Evolutionary conservation across 768 basidiomycete genomes (phyloP).

Genomic region (Termitomyces sp.): DNA sequence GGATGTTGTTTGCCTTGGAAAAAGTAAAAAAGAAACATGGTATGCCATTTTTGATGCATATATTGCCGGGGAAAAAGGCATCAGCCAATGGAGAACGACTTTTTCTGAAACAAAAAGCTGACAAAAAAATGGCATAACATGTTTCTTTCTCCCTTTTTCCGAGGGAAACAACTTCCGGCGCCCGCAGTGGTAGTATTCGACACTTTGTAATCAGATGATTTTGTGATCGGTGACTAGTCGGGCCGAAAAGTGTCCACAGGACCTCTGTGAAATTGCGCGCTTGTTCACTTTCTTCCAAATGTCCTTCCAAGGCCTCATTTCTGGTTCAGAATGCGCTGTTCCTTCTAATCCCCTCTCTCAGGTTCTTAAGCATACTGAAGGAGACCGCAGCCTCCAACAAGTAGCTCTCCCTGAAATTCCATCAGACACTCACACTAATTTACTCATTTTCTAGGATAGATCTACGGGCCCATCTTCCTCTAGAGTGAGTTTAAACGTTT

Average conservation of each 20-base stretch:
- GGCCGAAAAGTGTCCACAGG: not conserved
- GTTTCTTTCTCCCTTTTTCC: no score
- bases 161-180: no score
- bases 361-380: slow-evolving; percentile 85
- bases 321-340: slow-evolving; percentile 86
- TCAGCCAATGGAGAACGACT: no score
- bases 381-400: slow-evolving; percentile 84
- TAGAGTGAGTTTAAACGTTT: slow-evolving; percentile 36
- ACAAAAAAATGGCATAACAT: no score
- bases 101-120: no score
- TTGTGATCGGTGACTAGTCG: slow-evolving; percentile 2
- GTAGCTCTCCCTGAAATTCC: slow-evolving; percentile 32
- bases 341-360: slow-evolving; percentile 83
- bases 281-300: slow-evolving; percentile 25
- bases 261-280: not conserved
- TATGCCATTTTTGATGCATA: no score
- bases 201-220: not conserved
- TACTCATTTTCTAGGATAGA: slow-evolving; percentile 49
- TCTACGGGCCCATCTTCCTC: slow-evolving; percentile 68
- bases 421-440: not conserved
- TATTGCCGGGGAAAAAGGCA: no score
- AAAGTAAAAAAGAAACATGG: no score
- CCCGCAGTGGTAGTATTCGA: not conserved
- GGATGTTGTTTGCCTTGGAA: no score
- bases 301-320: slow-evolving; percentile 77